Conservation (phyloP, 1,139 yeast genomes). For the Pichia sorboxylosa region DNA sequence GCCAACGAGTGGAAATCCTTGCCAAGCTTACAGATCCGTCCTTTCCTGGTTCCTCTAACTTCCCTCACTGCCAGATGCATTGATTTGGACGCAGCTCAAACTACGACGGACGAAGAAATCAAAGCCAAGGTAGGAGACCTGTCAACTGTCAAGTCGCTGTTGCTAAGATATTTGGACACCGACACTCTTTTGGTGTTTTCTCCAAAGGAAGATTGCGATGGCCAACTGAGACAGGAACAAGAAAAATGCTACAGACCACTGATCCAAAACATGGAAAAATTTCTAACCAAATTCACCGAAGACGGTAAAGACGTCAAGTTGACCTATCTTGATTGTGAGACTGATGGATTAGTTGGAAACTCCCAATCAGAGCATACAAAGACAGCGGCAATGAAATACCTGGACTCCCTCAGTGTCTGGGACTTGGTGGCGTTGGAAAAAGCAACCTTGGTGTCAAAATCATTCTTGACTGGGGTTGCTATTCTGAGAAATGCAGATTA, state of each 20-base stretch:
- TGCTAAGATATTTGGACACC: constrained; percentile 80
- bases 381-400: constrained; percentile 53
- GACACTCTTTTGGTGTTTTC: constrained; percentile 85
- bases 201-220: constrained; percentile 75
- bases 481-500: constrained; percentile 25
- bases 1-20: constrained; percentile 83
- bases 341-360: constrained; percentile 72
- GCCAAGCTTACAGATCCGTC: constrained; percentile 60
- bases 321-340: constrained; percentile 64
- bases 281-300: constrained; percentile 37
- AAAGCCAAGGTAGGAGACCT: constrained; percentile 50
- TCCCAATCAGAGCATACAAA: constrained; percentile 51
- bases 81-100: constrained; percentile 40
- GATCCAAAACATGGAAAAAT: constrained; percentile 52
- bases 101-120: constrained; percentile 33
- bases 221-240: constrained; percentile 64
- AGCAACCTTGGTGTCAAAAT: constrained; percentile 73
- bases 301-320: constrained; percentile 29
- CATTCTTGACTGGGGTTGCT: constrained; percentile 64
- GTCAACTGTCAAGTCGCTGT: constrained; percentile 39
- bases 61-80: constrained; percentile 79
- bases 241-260: constrained; percentile 67
- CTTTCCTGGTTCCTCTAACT: constrained; percentile 76
- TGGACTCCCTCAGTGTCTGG: constrained; percentile 53
- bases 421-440: constrained; percentile 83